These are phyloP conservation scores for Puccinia polysora DNA, from an alignment of 1,284 basidiomycete species.

Conservation along the genomic window DNA sequence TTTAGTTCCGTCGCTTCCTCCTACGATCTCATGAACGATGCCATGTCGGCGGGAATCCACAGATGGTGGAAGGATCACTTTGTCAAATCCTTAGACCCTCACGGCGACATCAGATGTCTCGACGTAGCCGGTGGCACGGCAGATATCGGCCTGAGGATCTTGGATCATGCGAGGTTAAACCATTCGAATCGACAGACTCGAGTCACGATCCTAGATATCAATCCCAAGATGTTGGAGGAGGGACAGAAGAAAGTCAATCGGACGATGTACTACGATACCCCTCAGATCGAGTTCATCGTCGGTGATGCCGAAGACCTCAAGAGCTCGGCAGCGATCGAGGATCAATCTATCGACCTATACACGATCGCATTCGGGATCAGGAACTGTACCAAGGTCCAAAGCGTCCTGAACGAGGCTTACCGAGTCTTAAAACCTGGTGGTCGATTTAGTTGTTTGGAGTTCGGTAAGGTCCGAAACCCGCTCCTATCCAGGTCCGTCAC, in stretches of 20 bases:
- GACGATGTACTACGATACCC: conserved; percentile 94
- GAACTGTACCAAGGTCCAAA: conserved; percentile 90
- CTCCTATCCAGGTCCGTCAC: conserved; percentile 71
- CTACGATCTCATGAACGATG: conserved; percentile 99
- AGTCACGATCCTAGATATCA: conserved; percentile 92
- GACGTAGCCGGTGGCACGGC: conserved; percentile 98
- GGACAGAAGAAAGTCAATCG: conserved; percentile 84
- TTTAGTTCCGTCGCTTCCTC: conserved; percentile 93
- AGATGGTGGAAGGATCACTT: conserved; percentile 95
- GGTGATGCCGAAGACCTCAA: conserved; percentile 83
- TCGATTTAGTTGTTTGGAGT: conserved; percentile 91
- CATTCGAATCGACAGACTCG: conserved; percentile 81
- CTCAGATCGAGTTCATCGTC: conserved; percentile 83
- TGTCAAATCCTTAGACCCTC: conserved; percentile 72
- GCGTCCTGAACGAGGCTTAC: conserved; percentile 81
- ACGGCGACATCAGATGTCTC: conserved; percentile 64
- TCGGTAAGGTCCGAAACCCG: conserved; percentile 88
- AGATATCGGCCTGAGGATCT: conserved; percentile 88
- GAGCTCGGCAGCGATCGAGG: conserved; percentile 63
- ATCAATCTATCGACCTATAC: conserved; percentile 87
- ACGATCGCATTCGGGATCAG: conserved; percentile 98
- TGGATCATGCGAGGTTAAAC: conserved; percentile 83
- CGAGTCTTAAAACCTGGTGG: conserved; percentile 95
- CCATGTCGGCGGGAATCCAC: conserved; percentile 92
- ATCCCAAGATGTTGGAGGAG: conserved; percentile 88